Percentiles rank a stretch among this genome's conserved stretches.
phyloP scores from a whole-genome alignment of 306 rosid genomes.

The Albizia julibrissin region DNA sequence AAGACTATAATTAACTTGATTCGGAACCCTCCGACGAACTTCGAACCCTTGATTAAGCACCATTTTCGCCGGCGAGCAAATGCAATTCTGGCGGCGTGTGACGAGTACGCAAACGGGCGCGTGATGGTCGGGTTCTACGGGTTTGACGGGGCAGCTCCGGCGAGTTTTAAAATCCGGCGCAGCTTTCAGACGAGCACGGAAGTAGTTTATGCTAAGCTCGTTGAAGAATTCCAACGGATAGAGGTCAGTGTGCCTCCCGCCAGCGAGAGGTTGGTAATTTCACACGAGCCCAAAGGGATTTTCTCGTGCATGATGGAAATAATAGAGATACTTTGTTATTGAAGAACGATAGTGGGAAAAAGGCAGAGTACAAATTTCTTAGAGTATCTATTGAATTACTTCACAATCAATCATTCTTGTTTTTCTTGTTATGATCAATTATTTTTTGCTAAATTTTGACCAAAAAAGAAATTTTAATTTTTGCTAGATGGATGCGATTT shows the following conservation, averaged over 20 bases:
- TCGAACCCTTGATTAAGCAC: conserved; percentile 28
- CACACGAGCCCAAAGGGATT: neutral
- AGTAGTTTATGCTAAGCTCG: conserved; percentile 28
- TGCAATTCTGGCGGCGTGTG: conserved; percentile 43
- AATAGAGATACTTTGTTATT: neutral
- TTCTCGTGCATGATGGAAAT: neutral
- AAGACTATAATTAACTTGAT: conserved; percentile 8
- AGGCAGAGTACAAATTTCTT: neutral
- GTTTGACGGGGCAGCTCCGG: neutral
- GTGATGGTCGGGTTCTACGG: conserved; percentile 37
- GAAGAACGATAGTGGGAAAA: neutral
- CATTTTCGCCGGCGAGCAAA: conserved; percentile 40
- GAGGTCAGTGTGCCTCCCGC: conserved; percentile 34
- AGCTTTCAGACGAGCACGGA: conserved; percentile 16
- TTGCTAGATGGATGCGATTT: too few species aligned
- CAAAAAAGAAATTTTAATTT: too few species aligned
- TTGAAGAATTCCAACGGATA: conserved; percentile 4
- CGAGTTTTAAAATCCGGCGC: neutral
- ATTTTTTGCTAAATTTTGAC: too few species aligned
- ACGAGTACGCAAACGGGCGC: conserved; percentile 38
- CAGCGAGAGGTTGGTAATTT: neutral
- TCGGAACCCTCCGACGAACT: conserved; percentile 43
- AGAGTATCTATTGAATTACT: too few species aligned
- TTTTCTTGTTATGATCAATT: too few species aligned
- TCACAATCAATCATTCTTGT: too few species aligned